Conservation (phyloP, 2,329 filamentous ascomycete genomes). For the Ascochyta rabiei region DNA sequence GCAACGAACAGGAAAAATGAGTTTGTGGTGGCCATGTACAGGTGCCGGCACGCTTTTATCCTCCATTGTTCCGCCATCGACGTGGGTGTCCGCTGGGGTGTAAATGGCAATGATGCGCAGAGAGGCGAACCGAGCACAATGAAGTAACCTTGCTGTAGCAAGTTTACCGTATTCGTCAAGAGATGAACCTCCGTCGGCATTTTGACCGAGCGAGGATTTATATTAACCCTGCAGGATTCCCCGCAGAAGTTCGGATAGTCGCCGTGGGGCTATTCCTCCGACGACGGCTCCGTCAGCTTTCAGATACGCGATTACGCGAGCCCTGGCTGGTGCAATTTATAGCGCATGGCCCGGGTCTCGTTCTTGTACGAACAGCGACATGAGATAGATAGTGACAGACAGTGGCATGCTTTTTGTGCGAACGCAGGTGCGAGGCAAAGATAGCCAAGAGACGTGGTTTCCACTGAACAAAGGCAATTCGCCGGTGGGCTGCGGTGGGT, state of each 20-base stretch:
- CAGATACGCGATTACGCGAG: background rate
- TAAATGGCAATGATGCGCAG: constrained; percentile 8
- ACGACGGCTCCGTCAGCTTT: background rate
- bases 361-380: background rate
- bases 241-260: constrained; percentile 12
- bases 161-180: background rate
- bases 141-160: background rate
- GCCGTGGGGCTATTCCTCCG: constrained; percentile 3
- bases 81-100: background rate
- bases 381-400: background rate
- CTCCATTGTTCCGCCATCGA: background rate
- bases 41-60: background rate
- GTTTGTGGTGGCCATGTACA: background rate
- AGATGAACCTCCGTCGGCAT: constrained; percentile 1
- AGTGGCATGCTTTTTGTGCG: background rate
- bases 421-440: background rate
- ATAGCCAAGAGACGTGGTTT: background rate
- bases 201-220: constrained; percentile 12
- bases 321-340: background rate
- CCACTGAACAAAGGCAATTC: background rate
- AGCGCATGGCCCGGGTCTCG: background rate
- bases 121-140: background rate
- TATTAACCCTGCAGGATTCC: constrained; percentile 12
- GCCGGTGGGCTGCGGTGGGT: background rate
- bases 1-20: background rate